These are phyloP conservation scores for Lunularia cruciata DNA, from an alignment of 225 moss, liverwort and hornwort genomes.

Conservation along the genomic window DNA sequence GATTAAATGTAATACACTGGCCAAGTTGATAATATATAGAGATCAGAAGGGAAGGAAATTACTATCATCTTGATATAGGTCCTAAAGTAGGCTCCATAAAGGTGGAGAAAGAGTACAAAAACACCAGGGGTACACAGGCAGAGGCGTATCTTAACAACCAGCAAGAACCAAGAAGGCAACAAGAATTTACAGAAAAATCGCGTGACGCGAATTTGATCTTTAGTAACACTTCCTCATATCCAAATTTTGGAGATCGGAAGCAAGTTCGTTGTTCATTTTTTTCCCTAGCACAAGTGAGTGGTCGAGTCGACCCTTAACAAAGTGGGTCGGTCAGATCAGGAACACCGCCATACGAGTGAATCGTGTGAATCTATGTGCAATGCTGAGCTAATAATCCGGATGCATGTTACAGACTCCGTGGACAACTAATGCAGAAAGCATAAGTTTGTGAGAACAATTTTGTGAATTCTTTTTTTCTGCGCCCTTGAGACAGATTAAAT, in stretches of 20 bases:
- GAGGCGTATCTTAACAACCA: too few species aligned
- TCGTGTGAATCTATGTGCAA: constrained; percentile 9
- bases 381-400: constrained; percentile 13
- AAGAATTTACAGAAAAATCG: too few species aligned
- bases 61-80: too few species aligned
- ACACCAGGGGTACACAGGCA: too few species aligned
- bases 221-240: not conserved
- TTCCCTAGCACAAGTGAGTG: not conserved
- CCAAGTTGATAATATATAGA: too few species aligned
- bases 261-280: constrained; percentile 9
- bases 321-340: not conserved
- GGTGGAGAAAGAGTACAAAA: too few species aligned
- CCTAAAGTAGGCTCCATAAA: too few species aligned
- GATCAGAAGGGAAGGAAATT: too few species aligned
- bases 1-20: too few species aligned
- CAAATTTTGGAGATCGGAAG: constrained; percentile 2
- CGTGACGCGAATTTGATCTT: not conserved
- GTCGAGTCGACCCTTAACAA: not conserved
- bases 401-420: constrained; percentile 10
- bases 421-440: constrained; percentile 4
- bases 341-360: not conserved
- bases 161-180: too few species aligned
- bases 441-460: constrained; percentile 7
- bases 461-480: not conserved
- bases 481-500: constrained; percentile 1